A percentile compares a stretch with the other conserved stretches of the same genome.
Conservation (phyloP, 306 rosid species). For the Medicago arabica region DNA sequence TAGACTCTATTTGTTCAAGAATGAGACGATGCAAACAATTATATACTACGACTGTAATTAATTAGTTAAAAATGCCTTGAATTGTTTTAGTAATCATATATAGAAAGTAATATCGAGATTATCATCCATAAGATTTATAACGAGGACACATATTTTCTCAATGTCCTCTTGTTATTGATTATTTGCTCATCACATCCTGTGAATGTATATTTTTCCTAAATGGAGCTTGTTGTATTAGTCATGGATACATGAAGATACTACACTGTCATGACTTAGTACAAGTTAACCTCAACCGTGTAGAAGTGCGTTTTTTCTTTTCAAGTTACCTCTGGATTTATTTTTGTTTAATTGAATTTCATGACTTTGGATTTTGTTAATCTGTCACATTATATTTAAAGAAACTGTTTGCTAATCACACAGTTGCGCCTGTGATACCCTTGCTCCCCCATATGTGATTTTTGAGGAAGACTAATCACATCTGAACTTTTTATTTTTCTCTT, state of each 20-base stretch:
- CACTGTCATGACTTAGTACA: background rate
- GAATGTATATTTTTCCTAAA: constrained; percentile 3
- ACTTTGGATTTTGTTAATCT: constrained; percentile 26
- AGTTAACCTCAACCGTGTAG: constrained; percentile 6
- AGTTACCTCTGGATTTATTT: constrained; percentile 30
- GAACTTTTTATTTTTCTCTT: constrained; percentile 34
- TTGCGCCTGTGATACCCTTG: background rate
- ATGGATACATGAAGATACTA: constrained; percentile 13
- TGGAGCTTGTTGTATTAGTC: constrained; percentile 16
- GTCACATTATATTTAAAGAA: constrained; percentile 30
- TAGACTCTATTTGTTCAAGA: background rate
- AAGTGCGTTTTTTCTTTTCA: constrained; percentile 31
- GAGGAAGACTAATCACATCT: constrained; percentile 24
- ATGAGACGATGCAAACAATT: background rate
- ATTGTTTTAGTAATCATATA: constrained; percentile 11
- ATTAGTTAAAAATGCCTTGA: background rate
- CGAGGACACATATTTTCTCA: background rate
- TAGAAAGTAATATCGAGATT: constrained; percentile 9
- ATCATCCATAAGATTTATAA: constrained; percentile 8
- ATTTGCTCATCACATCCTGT: constrained; percentile 11
- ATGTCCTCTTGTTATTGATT: constrained; percentile 19
- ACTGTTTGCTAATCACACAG: constrained; percentile 4
- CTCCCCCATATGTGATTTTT: no score
- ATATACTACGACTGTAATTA: background rate
- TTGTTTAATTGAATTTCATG: background rate